Evolutionary conservation across 371 early-diverging fungal species (phyloP).

Genomic region (Rhizomucor pusillus): DNA sequence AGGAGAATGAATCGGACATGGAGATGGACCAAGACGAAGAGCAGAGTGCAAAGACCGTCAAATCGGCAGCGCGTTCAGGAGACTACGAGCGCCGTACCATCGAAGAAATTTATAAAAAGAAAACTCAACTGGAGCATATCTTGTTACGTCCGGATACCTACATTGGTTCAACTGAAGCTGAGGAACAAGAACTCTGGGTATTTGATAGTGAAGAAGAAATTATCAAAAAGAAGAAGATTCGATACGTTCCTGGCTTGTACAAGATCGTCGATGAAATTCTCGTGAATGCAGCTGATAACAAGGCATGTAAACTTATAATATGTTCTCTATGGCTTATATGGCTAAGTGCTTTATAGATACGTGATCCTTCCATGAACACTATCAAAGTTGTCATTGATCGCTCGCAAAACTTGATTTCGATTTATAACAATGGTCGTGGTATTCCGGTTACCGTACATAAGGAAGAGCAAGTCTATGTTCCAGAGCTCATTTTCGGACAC

Average conservation of each 20-base stretch:
- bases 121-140: conserved; percentile 99
- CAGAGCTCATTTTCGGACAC: conserved; percentile 99
- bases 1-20: background rate
- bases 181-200: conserved; percentile 88
- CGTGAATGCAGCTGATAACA: conserved; percentile 97
- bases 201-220: conserved; percentile 61
- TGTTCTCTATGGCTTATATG: background rate
- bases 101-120: conserved; percentile 98
- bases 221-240: conserved; percentile 76
- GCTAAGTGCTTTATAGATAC: conserved; percentile 54
- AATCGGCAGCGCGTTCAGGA: conserved; percentile 1
- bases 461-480: conserved; percentile 95
- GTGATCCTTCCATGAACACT: conserved; percentile 91
- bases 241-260: conserved; percentile 97
- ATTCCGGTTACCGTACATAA: conserved; percentile 97
- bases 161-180: conserved; percentile 96
- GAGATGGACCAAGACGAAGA: conserved; percentile 3
- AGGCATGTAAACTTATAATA: conserved; percentile 43
- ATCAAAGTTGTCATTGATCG: conserved; percentile 93
- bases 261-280: conserved; percentile 99
- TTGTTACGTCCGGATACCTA: conserved; percentile 99
- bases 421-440: conserved; percentile 97
- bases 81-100: conserved; percentile 51
- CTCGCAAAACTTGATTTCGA: conserved; percentile 81
- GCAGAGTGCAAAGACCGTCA: conserved; percentile 3